Evolutionary conservation across 2,329 filamentous ascomycete species (phyloP).

Genomic region (Cladosporium velox): DNA sequence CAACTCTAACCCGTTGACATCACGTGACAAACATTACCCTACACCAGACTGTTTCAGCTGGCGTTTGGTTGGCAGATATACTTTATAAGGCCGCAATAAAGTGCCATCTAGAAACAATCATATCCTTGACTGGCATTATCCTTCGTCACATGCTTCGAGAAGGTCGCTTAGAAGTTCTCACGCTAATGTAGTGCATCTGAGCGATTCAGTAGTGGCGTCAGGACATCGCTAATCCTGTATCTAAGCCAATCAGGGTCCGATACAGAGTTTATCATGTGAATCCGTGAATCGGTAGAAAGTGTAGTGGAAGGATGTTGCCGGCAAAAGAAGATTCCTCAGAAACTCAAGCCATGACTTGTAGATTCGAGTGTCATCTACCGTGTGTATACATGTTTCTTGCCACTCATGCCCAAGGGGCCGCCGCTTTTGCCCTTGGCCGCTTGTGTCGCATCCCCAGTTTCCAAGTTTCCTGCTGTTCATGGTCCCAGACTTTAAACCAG

Average conservation of each 20-base stretch:
- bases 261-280: not conserved
- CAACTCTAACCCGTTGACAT: not conserved
- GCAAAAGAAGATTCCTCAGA: not conserved
- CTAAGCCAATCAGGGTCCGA: not conserved
- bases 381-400: not conserved
- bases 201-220: not conserved
- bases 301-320: not conserved
- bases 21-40: not conserved
- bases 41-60: not conserved
- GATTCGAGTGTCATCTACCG: not conserved
- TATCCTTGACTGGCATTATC: not conserved
- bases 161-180: not conserved
- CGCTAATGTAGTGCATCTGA: not conserved
- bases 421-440: not conserved
- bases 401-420: not conserved
- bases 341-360: not conserved
- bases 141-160: not conserved
- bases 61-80: not conserved
- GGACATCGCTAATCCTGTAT: not conserved
- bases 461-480: not conserved
- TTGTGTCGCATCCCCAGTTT: not conserved
- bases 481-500: not conserved
- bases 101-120: not conserved
- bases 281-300: not conserved
- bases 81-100: not conserved